Conservation (phyloP, 2,329 filamentous ascomycete genomes). For the Xenoacremonium recifei region DNA sequence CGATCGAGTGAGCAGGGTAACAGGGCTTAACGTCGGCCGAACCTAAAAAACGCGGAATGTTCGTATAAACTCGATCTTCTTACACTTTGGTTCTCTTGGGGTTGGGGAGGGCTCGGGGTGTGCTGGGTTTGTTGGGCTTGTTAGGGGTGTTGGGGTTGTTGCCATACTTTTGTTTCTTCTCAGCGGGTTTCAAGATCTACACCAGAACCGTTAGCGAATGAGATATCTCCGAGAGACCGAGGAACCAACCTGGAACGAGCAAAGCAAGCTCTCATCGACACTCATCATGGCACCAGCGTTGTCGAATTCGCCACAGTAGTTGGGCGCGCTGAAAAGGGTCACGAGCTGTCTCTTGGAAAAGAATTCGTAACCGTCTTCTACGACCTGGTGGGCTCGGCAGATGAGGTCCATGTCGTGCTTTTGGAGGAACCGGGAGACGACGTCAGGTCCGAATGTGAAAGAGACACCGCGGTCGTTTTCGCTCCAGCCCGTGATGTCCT, state of each 20-base stretch:
- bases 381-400: slow-evolving; percentile 96
- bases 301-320: slow-evolving; percentile 99
- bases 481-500: slow-evolving; percentile 98
- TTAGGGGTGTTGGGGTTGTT: slow-evolving; percentile 62
- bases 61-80: slow-evolving; percentile 50
- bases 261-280: slow-evolving; percentile 95
- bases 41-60: slow-evolving; percentile 77
- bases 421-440: slow-evolving; percentile 94
- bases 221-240: neutral
- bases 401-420: slow-evolving; percentile 99
- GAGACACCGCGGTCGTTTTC: slow-evolving; percentile 98
- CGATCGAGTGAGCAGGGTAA: no score
- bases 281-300: slow-evolving; percentile 99
- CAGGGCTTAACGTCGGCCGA: slow-evolving; percentile 81
- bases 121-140: slow-evolving; percentile 25
- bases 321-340: slow-evolving; percentile 95
- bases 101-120: no score
- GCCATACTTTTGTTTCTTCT: slow-evolving; percentile 99
- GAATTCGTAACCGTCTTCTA: slow-evolving; percentile 99
- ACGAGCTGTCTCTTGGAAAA: slow-evolving; percentile 98
- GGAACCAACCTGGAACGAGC: slow-evolving; percentile 86
- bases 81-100: slow-evolving; percentile 20
- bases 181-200: slow-evolving; percentile 96
- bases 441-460: slow-evolving; percentile 96
- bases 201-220: slow-evolving; percentile 9